Conservation (phyloP, 495 filamentous ascomycete species). For the Rusavskia elegans region DNA sequence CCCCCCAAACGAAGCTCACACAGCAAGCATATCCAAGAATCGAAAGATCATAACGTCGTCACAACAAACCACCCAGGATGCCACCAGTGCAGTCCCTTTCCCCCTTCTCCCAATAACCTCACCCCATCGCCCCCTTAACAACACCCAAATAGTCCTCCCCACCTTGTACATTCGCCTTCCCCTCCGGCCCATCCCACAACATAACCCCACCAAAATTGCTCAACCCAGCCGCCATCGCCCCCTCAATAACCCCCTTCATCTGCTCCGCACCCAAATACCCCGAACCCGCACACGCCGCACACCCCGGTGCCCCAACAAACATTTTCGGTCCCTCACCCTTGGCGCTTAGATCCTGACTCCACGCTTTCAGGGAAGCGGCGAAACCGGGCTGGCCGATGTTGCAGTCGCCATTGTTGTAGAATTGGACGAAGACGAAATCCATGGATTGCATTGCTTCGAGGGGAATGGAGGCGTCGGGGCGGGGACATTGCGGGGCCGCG, state of each 20-base stretch:
- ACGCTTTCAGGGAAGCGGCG: constrained; percentile 25
- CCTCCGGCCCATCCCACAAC: constrained; percentile 33
- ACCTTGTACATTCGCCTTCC: constrained; percentile 10
- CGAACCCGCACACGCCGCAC: constrained; percentile 19
- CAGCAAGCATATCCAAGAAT: not conserved
- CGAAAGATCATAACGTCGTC: not conserved
- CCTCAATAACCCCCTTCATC: constrained; percentile 18
- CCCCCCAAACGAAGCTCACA: not conserved
- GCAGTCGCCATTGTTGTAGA: constrained; percentile 27
- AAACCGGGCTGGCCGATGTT: constrained; percentile 11
- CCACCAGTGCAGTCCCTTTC: not conserved
- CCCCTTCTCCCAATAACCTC: not conserved
- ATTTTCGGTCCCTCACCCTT: constrained; percentile 26
- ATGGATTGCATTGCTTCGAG: constrained; percentile 16
- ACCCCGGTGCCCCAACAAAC: constrained; percentile 32
- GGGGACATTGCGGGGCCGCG: constrained; percentile 39
- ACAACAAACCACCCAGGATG: not conserved
- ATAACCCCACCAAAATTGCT: constrained; percentile 34
- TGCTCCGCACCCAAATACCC: constrained; percentile 28
- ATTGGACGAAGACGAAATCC: constrained; percentile 31
- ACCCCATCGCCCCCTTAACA: constrained; percentile 9
- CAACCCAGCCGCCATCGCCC: constrained; percentile 12
- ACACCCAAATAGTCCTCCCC: constrained; percentile 4
- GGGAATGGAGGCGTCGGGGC: constrained; percentile 38
- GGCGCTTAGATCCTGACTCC: constrained; percentile 25